A percentile compares a stretch with the other conserved stretches of the same genome.
Evolutionary conservation across 2,329 filamentous ascomycete species (phyloP).

Genomic region (Botrytis elliptica): DNA sequence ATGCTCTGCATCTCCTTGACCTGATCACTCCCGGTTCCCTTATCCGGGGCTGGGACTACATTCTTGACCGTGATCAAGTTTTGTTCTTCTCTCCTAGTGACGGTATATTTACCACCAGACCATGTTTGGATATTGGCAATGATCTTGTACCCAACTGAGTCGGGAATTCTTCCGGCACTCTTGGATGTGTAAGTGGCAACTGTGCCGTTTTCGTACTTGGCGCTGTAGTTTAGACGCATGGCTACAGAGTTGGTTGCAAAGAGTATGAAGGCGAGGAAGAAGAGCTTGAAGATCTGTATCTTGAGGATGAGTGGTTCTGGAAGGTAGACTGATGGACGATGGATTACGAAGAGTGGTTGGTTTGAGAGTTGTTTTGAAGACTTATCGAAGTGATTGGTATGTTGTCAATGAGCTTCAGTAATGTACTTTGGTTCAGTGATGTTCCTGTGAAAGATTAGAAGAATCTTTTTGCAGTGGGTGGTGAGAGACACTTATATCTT

Average conservation of each 20-base stretch:
- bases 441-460: background rate
- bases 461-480: background rate
- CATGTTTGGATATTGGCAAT: background rate
- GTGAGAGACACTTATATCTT: background rate
- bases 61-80: background rate
- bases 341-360: background rate
- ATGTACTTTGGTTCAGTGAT: background rate
- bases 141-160: background rate
- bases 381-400: background rate
- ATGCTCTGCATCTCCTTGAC: background rate
- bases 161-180: background rate
- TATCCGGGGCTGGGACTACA: background rate
- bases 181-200: background rate
- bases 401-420: background rate
- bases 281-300: background rate
- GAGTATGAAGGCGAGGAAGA: background rate
- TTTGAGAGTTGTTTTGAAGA: background rate
- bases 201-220: background rate
- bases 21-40: background rate
- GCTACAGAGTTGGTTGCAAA: background rate
- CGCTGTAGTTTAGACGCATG: background rate
- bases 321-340: too few relatives aligned
- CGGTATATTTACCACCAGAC: background rate
- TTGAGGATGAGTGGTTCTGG: background rate
- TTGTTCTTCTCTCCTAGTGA: background rate